These are phyloP conservation scores for Epicoccum nigrum DNA, from an alignment of 2,329 filamentous ascomycete species.

Conservation along the genomic window DNA sequence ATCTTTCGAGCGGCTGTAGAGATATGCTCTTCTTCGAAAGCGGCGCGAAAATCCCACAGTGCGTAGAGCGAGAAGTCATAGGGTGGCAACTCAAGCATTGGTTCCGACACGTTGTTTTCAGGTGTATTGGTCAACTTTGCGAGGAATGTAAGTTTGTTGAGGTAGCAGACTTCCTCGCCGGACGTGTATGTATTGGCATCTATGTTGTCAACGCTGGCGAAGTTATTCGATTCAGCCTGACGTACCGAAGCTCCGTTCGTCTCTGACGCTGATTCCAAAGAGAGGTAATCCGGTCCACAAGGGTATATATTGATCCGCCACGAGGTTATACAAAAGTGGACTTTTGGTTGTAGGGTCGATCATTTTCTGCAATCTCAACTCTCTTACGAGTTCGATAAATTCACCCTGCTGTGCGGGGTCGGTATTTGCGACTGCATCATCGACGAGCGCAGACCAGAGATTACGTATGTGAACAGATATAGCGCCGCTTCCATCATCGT, in stretches of 20 bases:
- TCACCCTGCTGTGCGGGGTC: not conserved
- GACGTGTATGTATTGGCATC: not conserved
- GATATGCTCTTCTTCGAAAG: not conserved
- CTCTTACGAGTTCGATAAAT: not conserved
- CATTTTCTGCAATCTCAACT: not conserved
- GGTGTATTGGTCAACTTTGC: not conserved
- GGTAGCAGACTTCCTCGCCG: not conserved
- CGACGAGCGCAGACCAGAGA: not conserved
- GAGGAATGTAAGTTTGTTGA: slow-evolving; percentile 4
- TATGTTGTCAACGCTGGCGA: not conserved
- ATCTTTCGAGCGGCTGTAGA: not conserved
- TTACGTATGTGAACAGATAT: not conserved
- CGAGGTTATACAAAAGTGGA: not conserved
- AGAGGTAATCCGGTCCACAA: slow-evolving; percentile 2
- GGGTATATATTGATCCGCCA: not conserved
- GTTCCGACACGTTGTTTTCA: not conserved
- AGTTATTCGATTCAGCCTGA: not conserved
- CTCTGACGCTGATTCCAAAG: slow-evolving; percentile 4
- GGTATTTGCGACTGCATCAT: not conserved
- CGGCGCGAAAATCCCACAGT: not conserved
- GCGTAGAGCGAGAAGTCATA: slow-evolving; percentile 9
- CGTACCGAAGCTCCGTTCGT: slow-evolving; percentile 3
- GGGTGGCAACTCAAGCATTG: not conserved
- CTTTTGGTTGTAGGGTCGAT: not conserved
- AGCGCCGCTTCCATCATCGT: not conserved